Base-by-base conservation (phyloP, 1,139 yeast genomes). In the Tardiomyces digboiensis region DNA sequence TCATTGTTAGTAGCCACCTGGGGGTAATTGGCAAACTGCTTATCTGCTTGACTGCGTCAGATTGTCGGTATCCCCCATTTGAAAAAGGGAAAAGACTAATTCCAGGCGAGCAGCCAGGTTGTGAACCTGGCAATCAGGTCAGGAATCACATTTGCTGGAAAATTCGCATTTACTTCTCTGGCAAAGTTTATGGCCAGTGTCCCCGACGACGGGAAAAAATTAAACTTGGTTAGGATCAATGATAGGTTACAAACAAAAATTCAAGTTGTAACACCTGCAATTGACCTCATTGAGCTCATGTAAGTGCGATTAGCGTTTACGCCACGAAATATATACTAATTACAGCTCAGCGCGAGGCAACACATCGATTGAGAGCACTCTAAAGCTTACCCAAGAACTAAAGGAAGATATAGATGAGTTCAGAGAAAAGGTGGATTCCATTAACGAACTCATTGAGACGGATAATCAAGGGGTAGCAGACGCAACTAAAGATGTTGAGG, bases 91-190 rank as follows among this genome's bases (percentile, higher is more conserved):
- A n/a, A n/a, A n/a, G n/a, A n/a, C n/a, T n/a, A n/a, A n/a, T n/a
- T n/a, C 8, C 23, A 78, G 64, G 93, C 93, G 3, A 82, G 89
- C 26, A 78, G 77, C 46, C 91, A 84, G 52, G 87, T 87, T 1
- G 86, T 84, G 8, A 76, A 88, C 2, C 82, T 84, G 65, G 94
- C 93, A 10, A 79, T 84, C 38, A 67, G 84, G 46, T 82, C 91
- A 1, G 88, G 93, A 0, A 77, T 84, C 21, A 78, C 88, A 0
- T 56, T 83, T 29, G 94, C 93, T 0, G 78, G 89, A 0, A 80
- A 84, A 0, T 84, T 78, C 62, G 91, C 91, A 18, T 72, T 84
- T 43, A 79, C 76, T 50, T 78, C 85, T 0, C 75, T 83, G 16
- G 62, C 78, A 16, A 74, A 71, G 43, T 73, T 82, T 49, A 65